Conservation (phyloP, 225 moss, liverwort and hornwort genomes). For the Pseudoscleropodium purum region DNA sequence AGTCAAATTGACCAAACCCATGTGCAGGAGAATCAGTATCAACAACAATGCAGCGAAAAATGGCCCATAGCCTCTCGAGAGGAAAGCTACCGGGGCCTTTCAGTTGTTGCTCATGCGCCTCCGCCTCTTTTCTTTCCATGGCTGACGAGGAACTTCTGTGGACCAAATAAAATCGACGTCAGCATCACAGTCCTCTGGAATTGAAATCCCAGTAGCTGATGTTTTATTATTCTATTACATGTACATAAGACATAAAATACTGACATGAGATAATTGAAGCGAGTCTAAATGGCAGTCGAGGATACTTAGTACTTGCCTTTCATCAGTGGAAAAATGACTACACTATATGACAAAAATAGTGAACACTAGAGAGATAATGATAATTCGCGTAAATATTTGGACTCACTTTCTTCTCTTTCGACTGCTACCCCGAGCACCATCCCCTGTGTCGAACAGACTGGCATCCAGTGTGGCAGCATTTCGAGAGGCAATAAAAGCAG, state of each 20-base stretch:
- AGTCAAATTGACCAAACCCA: constrained; percentile 15
- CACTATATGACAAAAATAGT: background rate
- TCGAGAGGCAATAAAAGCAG: constrained; percentile 84
- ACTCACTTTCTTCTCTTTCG: constrained; percentile 56
- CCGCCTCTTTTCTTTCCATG: constrained; percentile 70
- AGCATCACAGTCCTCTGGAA: background rate
- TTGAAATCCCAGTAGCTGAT: background rate
- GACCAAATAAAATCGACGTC: background rate
- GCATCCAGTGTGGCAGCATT: constrained; percentile 88
- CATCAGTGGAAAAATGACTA: background rate
- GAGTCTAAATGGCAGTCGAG: background rate
- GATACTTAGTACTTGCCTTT: background rate
- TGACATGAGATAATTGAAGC: background rate
- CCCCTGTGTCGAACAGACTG: constrained; percentile 70
- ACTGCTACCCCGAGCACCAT: constrained; percentile 24
- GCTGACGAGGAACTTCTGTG: constrained; percentile 45
- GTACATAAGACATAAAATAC: background rate
- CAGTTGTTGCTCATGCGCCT: constrained; percentile 71
- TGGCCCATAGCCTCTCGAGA: constrained; percentile 77
- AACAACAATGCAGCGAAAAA: constrained; percentile 72
- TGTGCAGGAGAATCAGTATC: constrained; percentile 28
- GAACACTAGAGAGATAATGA: background rate
- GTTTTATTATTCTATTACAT: background rate
- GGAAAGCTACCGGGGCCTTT: constrained; percentile 83
- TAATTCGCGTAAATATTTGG: background rate